These are phyloP conservation scores for Picea sitchensis DNA, from an alignment of 75 land plant genomes.

Conservation along the genomic window DNA sequence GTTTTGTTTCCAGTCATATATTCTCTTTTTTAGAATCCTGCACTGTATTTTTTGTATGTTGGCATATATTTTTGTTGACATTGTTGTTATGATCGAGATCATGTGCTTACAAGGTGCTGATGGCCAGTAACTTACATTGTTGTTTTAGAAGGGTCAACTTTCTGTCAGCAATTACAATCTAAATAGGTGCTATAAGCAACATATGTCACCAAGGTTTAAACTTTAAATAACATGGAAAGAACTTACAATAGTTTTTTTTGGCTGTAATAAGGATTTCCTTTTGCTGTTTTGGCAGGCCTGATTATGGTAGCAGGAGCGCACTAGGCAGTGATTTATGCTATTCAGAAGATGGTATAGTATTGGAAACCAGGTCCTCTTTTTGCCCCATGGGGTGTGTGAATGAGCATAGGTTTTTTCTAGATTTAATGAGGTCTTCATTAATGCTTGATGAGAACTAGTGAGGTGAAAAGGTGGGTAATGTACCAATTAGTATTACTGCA, in stretches of 20 bases:
- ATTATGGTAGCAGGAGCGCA: not conserved
- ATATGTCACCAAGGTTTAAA: not conserved
- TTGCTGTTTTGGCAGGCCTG: slow-evolving; percentile 10
- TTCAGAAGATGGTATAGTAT: slow-evolving; percentile 7
- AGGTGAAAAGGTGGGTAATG: too few species aligned
- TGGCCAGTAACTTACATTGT: not conserved
- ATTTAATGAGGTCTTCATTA: not conserved
- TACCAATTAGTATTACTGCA: too few species aligned
- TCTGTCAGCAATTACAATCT: not conserved
- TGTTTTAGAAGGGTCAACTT: not conserved
- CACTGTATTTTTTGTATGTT: not conserved
- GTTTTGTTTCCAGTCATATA: not conserved
- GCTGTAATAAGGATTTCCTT: not conserved
- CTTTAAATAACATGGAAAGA: not conserved
- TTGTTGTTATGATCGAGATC: too few species aligned
- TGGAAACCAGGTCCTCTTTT: slow-evolving; percentile 8
- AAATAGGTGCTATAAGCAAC: not conserved
- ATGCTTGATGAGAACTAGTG: not conserved
- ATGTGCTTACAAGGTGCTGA: not conserved
- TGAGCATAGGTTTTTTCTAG: not conserved
- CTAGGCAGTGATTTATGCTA: not conserved
- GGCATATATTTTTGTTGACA: not conserved
- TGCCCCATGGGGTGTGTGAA: slow-evolving; percentile 3
- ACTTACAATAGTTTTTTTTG: not conserved
- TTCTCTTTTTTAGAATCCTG: not conserved